phyloP scores from a whole-genome alignment of 768 basidiomycete genomes.

The Candolleomyces eurysporus region DNA sequence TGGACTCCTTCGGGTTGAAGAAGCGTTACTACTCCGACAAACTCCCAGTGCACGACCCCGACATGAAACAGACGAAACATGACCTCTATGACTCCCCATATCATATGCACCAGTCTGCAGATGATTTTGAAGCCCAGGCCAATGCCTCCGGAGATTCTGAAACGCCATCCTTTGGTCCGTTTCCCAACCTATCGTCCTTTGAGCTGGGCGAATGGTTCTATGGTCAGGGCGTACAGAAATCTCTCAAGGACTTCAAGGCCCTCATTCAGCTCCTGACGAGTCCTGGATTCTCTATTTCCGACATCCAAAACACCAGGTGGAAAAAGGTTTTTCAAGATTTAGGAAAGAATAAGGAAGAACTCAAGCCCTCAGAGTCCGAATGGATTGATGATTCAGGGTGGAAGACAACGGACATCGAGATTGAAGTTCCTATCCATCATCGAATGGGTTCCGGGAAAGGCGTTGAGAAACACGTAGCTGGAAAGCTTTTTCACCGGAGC shows the following conservation, averaged over 20 bases:
- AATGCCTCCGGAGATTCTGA: background rate
- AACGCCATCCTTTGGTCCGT: background rate
- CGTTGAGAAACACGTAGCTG: background rate
- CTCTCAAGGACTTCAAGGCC: background rate
- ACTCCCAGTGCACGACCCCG: background rate
- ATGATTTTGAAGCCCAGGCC: background rate
- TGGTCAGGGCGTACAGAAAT: background rate
- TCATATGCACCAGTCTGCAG: background rate
- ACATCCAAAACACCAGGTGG: background rate
- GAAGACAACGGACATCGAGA: background rate
- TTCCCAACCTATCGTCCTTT: background rate
- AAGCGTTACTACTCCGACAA: background rate
- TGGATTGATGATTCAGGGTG: background rate
- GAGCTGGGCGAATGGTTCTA: constrained; percentile 3
- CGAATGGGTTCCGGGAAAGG: background rate
- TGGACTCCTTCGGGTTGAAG: background rate
- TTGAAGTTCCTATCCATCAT: constrained; percentile 1
- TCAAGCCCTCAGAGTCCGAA: background rate
- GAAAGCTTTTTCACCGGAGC: background rate
- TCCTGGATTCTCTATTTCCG: background rate
- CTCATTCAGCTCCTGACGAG: background rate
- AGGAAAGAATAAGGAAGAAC: background rate
- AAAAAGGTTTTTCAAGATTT: background rate
- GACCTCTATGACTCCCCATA: background rate
- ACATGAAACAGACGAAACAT: background rate